A percentile compares a stretch with the other conserved stretches of the same genome.
These are phyloP conservation scores for Daedalea quercina DNA, from an alignment of 768 basidiomycete species.

Conservation along the genomic window DNA sequence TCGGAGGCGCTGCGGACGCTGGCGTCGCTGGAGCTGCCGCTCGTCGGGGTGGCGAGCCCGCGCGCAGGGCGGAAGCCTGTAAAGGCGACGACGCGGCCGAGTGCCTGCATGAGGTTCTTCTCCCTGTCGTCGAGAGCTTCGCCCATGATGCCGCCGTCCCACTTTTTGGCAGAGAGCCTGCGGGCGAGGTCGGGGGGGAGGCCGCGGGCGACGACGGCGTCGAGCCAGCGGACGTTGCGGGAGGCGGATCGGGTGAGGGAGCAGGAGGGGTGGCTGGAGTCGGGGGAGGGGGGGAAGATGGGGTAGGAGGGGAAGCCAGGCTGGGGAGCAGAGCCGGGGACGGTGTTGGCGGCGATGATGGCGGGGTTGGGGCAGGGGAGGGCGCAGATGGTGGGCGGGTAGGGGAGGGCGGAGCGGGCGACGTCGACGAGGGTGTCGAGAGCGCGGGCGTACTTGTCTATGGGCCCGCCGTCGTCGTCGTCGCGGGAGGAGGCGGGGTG, in stretches of 20 bases:
- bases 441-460: constrained; percentile 7
- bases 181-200: constrained; percentile 19
- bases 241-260: not conserved
- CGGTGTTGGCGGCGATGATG: constrained; percentile 1
- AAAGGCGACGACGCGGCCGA: constrained; percentile 37
- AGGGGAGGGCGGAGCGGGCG: constrained; percentile 26
- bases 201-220: constrained; percentile 20
- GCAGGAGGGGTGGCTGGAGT: not conserved
- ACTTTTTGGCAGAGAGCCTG: constrained; percentile 12
- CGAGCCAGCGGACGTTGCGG: constrained; percentile 30
- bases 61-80: constrained; percentile 32
- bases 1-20: not conserved
- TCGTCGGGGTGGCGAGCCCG: too few species aligned
- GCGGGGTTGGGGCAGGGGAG: constrained; percentile 6
- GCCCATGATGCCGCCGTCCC: constrained; percentile 9
- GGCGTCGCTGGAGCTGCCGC: too few species aligned
- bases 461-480: not conserved
- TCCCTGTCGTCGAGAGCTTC: constrained; percentile 18
- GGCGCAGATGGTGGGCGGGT: constrained; percentile 15
- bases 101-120: constrained; percentile 28
- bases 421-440: constrained; percentile 28
- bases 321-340: not conserved
- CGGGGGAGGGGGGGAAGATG: constrained; percentile 21
- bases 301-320: constrained; percentile 8
- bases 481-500: too few species aligned